Percentiles rank a stretch among this genome's conserved stretches.
phyloP scores from a whole-genome alignment of 2,329 filamentous ascomycete genomes.

The Diaporthe sp. region DNA sequence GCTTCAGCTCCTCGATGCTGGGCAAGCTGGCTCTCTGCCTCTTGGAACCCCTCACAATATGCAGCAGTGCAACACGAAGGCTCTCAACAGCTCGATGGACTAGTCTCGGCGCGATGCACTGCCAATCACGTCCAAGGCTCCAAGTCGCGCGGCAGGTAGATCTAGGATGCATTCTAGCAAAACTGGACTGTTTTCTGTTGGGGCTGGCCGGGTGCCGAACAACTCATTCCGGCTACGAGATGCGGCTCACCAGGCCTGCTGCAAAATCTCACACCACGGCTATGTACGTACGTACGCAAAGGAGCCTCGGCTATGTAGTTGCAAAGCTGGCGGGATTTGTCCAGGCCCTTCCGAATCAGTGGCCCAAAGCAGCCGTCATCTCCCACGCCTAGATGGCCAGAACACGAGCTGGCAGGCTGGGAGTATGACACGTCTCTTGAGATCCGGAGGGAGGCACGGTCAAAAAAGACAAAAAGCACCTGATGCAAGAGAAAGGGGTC shows the following conservation, averaged over 20 bases:
- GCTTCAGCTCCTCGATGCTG: neutral
- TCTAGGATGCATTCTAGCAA: neutral
- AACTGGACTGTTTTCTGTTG: neutral
- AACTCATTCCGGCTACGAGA: neutral
- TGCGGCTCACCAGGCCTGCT: conserved; percentile 10
- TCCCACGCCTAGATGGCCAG: neutral
- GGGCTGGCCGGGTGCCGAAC: neutral
- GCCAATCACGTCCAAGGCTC: neutral
- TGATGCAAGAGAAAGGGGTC: conserved; percentile 24
- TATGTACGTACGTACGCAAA: neutral
- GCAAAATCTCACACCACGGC: conserved; percentile 4
- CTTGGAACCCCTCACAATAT: neutral
- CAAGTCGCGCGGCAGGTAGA: neutral
- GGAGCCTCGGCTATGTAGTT: neutral
- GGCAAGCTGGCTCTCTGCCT: neutral
- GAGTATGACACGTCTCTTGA: neutral
- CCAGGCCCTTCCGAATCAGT: neutral
- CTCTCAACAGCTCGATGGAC: neutral
- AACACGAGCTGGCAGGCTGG: conserved; percentile 12
- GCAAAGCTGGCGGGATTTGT: neutral
- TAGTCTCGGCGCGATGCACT: conserved; percentile 14
- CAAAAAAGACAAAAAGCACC: neutral
- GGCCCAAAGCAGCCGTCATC: conserved; percentile 4
- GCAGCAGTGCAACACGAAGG: neutral
- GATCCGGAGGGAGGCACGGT: neutral